A percentile compares a stretch with the other conserved stretches of the same genome.
Conservation (phyloP, 2,329 filamentous ascomycete species). For the Penicillium sp. region DNA sequence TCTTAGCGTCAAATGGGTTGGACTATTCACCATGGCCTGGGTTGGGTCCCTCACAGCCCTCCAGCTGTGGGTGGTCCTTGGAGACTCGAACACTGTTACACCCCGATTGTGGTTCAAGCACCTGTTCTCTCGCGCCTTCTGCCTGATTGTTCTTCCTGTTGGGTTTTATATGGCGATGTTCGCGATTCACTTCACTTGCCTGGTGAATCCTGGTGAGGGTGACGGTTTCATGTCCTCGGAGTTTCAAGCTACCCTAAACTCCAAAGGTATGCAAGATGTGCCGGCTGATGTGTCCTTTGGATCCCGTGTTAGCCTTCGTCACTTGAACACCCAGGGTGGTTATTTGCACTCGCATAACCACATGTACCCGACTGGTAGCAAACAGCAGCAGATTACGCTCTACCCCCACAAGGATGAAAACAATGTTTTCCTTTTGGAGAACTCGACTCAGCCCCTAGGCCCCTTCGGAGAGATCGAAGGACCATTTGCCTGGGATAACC, state of each 20-base stretch:
- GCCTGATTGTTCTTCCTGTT: constrained; percentile 82
- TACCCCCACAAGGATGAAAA: constrained; percentile 99
- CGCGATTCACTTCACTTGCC: constrained; percentile 89
- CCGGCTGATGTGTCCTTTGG: constrained; percentile 89
- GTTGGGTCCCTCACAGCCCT: constrained; percentile 86
- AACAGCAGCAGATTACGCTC: constrained; percentile 97
- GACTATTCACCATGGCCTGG: constrained; percentile 98
- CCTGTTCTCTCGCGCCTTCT: constrained; percentile 86
- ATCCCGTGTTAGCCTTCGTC: constrained; percentile 80
- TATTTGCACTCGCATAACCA: constrained; percentile 95
- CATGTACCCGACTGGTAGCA: constrained; percentile 97
- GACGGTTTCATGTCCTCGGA: constrained; percentile 99
- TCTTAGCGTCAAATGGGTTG: constrained; percentile 97
- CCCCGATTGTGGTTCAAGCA: constrained; percentile 89
- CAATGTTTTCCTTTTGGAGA: constrained; percentile 92
- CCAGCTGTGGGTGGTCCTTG: constrained; percentile 93
- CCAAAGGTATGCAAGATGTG: constrained; percentile 93
- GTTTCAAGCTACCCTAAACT: constrained; percentile 96
- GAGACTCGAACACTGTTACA: constrained; percentile 82
- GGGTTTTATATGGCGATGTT: constrained; percentile 98
- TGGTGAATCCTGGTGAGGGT: constrained; percentile 92
- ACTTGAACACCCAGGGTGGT: constrained; percentile 95
- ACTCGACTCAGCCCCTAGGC: constrained; percentile 87
- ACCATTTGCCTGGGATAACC: constrained; percentile 77
- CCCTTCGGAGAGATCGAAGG: constrained; percentile 77